Conservation (phyloP, 2,329 filamentous ascomycete species). For the Aspergillus tubingensis region DNA sequence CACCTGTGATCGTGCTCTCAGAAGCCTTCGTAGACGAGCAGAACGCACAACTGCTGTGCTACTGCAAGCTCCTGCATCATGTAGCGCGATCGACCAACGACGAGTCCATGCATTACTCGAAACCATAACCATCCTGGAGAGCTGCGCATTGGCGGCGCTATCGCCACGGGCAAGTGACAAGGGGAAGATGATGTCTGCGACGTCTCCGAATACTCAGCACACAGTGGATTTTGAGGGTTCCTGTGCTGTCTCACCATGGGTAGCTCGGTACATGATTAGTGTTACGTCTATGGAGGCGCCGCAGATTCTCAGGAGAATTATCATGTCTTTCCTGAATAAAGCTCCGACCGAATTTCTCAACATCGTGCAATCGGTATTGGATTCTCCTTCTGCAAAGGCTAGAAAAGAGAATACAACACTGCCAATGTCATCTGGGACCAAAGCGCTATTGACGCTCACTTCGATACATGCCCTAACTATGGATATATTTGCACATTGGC, state of each 20-base stretch:
- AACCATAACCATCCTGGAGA: slow-evolving; percentile 22
- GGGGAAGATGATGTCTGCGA: neutral
- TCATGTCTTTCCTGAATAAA: slow-evolving; percentile 48
- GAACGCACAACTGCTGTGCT: slow-evolving; percentile 11
- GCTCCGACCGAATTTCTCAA: slow-evolving; percentile 36
- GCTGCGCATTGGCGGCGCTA: slow-evolving; percentile 25
- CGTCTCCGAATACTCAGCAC: neutral
- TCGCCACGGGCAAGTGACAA: neutral
- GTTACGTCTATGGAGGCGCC: slow-evolving; percentile 37
- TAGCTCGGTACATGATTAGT: slow-evolving; percentile 39
- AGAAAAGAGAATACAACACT: slow-evolving; percentile 3
- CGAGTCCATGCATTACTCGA: slow-evolving; percentile 20
- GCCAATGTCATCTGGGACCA: no score
- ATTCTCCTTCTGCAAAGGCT: slow-evolving; percentile 6
- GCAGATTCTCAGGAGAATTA: slow-evolving; percentile 37
- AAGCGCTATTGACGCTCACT: neutral
- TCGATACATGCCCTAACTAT: slow-evolving; percentile 21
- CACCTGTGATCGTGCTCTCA: slow-evolving; percentile 17
- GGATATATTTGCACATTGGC: slow-evolving; percentile 36
- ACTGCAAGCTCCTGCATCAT: neutral
- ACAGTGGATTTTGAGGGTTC: neutral
- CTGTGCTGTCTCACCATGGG: slow-evolving; percentile 35
- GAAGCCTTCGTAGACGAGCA: slow-evolving; percentile 14
- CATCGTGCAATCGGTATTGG: slow-evolving; percentile 38
- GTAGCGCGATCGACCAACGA: neutral